Base-by-base conservation (phyloP, 345 rosid genomes). In the Tarenaya hassleriana region DNA sequence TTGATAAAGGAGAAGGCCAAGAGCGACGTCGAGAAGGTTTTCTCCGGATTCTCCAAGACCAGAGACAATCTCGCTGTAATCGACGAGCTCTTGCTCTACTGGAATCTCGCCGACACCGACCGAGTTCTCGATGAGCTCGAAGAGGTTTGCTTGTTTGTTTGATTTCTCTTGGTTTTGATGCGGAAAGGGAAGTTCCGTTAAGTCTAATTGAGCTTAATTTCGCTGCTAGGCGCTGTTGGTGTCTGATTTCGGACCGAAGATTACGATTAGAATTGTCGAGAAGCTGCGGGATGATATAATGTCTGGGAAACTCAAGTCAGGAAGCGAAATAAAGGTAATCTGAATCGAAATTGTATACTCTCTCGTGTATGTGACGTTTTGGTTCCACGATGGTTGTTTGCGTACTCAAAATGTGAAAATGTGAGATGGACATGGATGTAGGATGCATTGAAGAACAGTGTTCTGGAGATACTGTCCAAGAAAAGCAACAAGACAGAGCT, bases 71-170 rank as follows among this genome's bases (percentile, higher is more conserved):
- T 91, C 41, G 92, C 95, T 34, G 96, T 87, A 48, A 74, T 91
- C 39, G 96, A 91, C 42, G 94, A 91, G 71, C 95, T 91, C 32
- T 75, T 91, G 8, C 89, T 91, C 27, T 91, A 77, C 70, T 91
- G 95, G 96, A 91, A 91, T 75, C 95, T 91, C 13, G 73, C 86
- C 13, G 95, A 91, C 46, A 87, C 94, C 9, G 98, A 91, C 77
- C 75, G 80, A 39, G 88, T 91, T 54, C 95, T 87, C 52, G 96
- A 91, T 68, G 94, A 87, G 33, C 77, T 91, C 16, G 96, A 91
- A 79, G 96, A 87, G 95, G 7, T 21, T 12, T 37, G 8, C 11
- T 49, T 20, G 15, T 41, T 16, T 33, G 8, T 38, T 39, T 13
- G 2, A 37, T 37, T 37, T 37, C 35, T 37, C 41, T 39, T 24